These are phyloP conservation scores for Lycium ferocissimum DNA, from an alignment of 257 asterid genomes.

Conservation along the genomic window DNA sequence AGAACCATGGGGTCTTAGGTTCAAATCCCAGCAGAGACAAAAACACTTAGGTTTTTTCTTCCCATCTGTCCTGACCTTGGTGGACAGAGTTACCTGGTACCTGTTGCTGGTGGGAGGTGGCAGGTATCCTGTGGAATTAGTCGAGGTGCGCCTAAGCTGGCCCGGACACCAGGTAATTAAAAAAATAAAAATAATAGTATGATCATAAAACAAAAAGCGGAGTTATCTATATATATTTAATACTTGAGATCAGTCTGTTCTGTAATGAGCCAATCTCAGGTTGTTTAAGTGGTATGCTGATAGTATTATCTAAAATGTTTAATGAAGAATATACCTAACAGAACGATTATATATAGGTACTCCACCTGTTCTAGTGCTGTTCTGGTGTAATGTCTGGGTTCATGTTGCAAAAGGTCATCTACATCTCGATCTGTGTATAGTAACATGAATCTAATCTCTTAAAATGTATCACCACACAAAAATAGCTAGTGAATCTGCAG, in stretches of 20 bases:
- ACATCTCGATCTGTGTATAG: background rate
- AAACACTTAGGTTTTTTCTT: too few species aligned
- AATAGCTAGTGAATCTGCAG: background rate
- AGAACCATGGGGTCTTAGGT: too few species aligned
- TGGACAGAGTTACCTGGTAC: too few species aligned
- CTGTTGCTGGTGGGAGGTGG: too few species aligned
- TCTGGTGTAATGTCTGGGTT: background rate
- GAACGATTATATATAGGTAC: background rate
- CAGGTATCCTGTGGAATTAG: too few species aligned
- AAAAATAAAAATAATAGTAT: too few species aligned
- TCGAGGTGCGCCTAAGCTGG: too few species aligned
- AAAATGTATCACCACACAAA: conserved; percentile 3
- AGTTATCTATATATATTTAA: background rate
- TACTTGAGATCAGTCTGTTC: background rate
- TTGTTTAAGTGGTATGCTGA: conserved; percentile 6
- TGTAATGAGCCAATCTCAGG: conserved; percentile 1
- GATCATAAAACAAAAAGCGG: background rate
- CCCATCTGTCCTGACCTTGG: too few species aligned
- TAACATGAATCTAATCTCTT: conserved; percentile 15
- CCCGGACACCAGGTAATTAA: too few species aligned
- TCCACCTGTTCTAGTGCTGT: conserved; percentile 5
- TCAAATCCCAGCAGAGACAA: too few species aligned
- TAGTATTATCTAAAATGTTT: background rate
- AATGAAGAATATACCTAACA: background rate
- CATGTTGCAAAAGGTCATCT: background rate